Percentiles rank a stretch among this genome's conserved stretches.
These are phyloP conservation scores for Aphanomyces stellatus DNA, from an alignment of 352 stramenopile species.

Conservation along the genomic window DNA sequence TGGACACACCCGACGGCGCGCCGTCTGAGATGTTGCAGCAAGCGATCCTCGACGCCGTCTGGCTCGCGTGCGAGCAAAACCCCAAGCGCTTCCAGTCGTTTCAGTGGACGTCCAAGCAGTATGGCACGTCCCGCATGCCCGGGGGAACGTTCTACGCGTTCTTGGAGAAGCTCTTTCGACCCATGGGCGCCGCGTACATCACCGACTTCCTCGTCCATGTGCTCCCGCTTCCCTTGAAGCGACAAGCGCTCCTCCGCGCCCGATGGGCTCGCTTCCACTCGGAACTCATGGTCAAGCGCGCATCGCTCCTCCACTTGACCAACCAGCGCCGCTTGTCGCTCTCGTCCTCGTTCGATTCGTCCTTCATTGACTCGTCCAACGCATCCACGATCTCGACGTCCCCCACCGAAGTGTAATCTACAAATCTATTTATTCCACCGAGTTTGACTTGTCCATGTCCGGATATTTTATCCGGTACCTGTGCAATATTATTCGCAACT, in stretches of 20 bases:
- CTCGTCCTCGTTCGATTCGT: not conserved
- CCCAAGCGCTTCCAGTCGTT: conserved; percentile 77
- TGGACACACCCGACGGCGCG: conserved; percentile 49
- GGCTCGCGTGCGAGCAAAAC: conserved; percentile 79
- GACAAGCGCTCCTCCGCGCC: conserved; percentile 49
- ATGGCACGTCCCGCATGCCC: conserved; percentile 37
- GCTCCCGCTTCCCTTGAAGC: conserved; percentile 50
- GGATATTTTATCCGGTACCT: not conserved
- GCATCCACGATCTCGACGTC: not conserved
- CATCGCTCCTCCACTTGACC: not conserved
- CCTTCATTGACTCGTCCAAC: not conserved
- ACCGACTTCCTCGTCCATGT: conserved; percentile 79
- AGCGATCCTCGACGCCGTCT: conserved; percentile 70
- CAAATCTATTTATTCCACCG: not conserved
- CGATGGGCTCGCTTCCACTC: conserved; percentile 61
- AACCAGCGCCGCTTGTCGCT: not conserved
- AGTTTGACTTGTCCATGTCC: no score
- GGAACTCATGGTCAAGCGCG: conserved; percentile 43
- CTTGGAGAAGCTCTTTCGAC: conserved; percentile 66
- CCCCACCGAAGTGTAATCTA: not conserved
- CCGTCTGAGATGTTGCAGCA: conserved; percentile 59
- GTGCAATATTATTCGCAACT: not conserved
- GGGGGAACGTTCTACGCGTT: conserved; percentile 66
- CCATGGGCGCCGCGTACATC: conserved; percentile 61
- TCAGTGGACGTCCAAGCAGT: conserved; percentile 65